Evolutionary conservation across 768 basidiomycete genomes (phyloP), one percentile per base, ranked within the genome.

Genomic region (Collybia sordida): DNA sequence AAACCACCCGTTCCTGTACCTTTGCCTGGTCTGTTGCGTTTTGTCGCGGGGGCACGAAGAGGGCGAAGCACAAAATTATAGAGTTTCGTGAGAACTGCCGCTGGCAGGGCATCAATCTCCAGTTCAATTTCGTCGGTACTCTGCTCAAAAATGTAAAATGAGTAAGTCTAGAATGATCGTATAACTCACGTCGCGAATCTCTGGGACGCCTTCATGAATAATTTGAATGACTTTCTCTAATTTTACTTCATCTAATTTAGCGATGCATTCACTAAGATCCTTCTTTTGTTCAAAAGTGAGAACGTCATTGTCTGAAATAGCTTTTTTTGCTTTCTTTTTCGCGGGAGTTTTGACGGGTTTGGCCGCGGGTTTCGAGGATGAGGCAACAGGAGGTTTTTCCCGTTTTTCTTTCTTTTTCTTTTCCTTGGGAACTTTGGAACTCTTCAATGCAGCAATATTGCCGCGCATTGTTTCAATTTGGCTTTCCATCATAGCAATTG

Each of bases 41-140:
- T 83, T 17, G 79, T 80, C 36, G 84, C 77, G 7, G 85, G 79
- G 38, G 85, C 81, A 24, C 84, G 83, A 52, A 85, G 66, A 0
- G 91, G 91, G 8, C 89, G 85, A 50, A 96, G 77, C 57, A 98
- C 96, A 63, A 91, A 93, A 70, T 96, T 95, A 76, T 98, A 99
- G 23, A 99, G 79, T 70, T 93, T 92, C 46, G 89, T 88, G 46
- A 98, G 82, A 39, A 97, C 95, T 24, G 80, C 68, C 6, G 90
- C 77, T 42, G 97, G 95, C 25, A 99, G 75, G 35, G 84, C 74
- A 63, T 98, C 97, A 62, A 99, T 98, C 70, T 99, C 97, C 37
- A 99, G 82, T 68, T 99, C 97, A 62, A 99, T 98, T 73, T 99
- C 97, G 69, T 98, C 93, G 40, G 88, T 90, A 68, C 91, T 93